Conservation (phyloP, 2,329 filamentous ascomycete species). For the Exophiala bonariae region DNA sequence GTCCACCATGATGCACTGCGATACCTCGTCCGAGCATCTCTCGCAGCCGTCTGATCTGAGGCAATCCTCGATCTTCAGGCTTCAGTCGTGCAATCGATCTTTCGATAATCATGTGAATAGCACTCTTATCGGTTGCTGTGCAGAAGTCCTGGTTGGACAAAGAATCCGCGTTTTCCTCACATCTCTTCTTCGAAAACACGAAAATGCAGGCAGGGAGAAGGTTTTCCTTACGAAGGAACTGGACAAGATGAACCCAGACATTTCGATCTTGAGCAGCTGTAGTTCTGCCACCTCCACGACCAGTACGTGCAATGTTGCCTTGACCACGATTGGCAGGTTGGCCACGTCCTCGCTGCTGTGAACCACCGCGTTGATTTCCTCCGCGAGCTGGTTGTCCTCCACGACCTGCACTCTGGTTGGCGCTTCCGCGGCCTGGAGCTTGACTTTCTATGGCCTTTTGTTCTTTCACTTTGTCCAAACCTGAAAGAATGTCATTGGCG, state of each 20-base stretch:
- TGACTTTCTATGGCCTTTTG: constrained; percentile 52
- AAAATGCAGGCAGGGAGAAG: constrained; percentile 94
- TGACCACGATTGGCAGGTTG: constrained; percentile 59
- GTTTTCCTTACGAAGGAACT: constrained; percentile 82
- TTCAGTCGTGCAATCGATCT: constrained; percentile 90
- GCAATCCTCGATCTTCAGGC: constrained; percentile 83
- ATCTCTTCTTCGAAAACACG: constrained; percentile 96
- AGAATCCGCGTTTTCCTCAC: constrained; percentile 95
- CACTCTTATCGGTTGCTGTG: constrained; percentile 89
- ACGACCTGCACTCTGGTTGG: constrained; percentile 52
- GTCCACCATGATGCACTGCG: constrained; percentile 91
- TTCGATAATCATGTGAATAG: constrained; percentile 96
- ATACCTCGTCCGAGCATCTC: constrained; percentile 86
- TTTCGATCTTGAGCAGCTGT: constrained; percentile 94
- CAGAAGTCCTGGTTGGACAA: constrained; percentile 94
- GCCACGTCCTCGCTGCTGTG: constrained; percentile 52
- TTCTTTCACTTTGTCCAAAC: constrained; percentile 73
- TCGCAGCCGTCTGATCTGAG: constrained; percentile 84
- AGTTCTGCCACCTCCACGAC: constrained; percentile 80
- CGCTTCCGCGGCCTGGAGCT: constrained; percentile 38
- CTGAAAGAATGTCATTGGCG: constrained; percentile 77
- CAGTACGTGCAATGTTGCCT: constrained; percentile 88
- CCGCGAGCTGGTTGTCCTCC: constrained; percentile 55
- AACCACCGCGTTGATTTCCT: constrained; percentile 53
- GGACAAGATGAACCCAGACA: constrained; percentile 93